Percentiles rank a stretch among this genome's conserved stretches.
These are phyloP conservation scores for Cordyceps pruinosa DNA, from an alignment of 2,329 filamentous ascomycete genomes.

Conservation along the genomic window DNA sequence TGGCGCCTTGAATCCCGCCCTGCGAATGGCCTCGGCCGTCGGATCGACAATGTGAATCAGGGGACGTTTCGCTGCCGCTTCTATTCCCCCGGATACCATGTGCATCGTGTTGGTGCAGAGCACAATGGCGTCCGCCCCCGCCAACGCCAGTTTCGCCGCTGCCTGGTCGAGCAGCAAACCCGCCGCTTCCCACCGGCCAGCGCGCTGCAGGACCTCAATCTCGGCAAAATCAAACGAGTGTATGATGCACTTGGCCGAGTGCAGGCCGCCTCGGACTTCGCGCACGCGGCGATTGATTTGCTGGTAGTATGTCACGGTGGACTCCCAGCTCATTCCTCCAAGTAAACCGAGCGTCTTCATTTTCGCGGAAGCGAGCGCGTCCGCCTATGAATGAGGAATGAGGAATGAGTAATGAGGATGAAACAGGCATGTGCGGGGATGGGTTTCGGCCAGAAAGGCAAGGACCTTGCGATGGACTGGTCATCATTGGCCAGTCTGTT, in stretches of 20 bases:
- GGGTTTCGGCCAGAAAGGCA: too few species aligned
- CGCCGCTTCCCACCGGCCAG: constrained; percentile 16
- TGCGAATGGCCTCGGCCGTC: constrained; percentile 15
- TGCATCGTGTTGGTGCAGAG: constrained; percentile 24
- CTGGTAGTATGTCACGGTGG: constrained; percentile 21
- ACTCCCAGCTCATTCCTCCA: constrained; percentile 23
- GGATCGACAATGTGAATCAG: constrained; percentile 22
- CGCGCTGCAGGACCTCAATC: constrained; percentile 17
- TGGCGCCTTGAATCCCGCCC: constrained; percentile 14
- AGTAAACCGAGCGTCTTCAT: constrained; percentile 23
- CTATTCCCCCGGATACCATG: constrained; percentile 15
- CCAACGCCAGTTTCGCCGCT: constrained; percentile 13
- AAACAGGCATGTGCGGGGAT: constrained; percentile 13
- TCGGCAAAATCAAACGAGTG: constrained; percentile 22
- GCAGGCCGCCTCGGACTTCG: constrained; percentile 17
- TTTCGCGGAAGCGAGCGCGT: too few species aligned
- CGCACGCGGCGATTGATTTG: constrained; percentile 21
- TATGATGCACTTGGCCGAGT: constrained; percentile 19
- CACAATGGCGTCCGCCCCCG: constrained; percentile 19
- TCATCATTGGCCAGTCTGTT: neutral
- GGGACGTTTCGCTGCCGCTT: constrained; percentile 12
- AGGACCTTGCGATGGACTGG: too few species aligned
- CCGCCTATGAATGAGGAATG: too few species aligned
- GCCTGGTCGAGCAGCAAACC: constrained; percentile 16
- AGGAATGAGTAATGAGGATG: constrained; percentile 10